Conservation (phyloP, 345 rosid genomes). For the Cardamine occulta region DNA sequence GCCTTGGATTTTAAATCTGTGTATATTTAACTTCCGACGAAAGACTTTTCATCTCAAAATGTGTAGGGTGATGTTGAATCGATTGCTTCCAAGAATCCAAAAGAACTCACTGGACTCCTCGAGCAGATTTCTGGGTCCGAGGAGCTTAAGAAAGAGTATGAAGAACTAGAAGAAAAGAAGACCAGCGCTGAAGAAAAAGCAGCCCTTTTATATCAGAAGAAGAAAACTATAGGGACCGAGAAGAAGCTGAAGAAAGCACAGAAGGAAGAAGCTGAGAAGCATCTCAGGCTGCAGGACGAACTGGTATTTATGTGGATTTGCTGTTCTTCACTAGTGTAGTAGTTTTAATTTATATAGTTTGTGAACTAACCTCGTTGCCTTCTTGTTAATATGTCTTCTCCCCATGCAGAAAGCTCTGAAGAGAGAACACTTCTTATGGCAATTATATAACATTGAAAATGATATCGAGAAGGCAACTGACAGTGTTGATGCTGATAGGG, state of each 20-base stretch:
- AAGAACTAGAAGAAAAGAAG: slow-evolving; percentile 74
- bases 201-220: slow-evolving; percentile 78
- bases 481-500: slow-evolving; percentile 72
- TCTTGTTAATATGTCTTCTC: slow-evolving; percentile 19
- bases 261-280: slow-evolving; percentile 98
- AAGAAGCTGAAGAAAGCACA: slow-evolving; percentile 98
- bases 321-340: neutral
- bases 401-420: slow-evolving; percentile 81
- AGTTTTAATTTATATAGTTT: slow-evolving; percentile 19
- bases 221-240: slow-evolving; percentile 77
- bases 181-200: slow-evolving; percentile 86
- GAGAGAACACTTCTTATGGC: slow-evolving; percentile 85
- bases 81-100: slow-evolving; percentile 94
- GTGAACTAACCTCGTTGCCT: neutral
- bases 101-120: slow-evolving; percentile 84
- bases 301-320: slow-evolving; percentile 57
- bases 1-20: slow-evolving; percentile 1
- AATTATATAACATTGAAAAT: slow-evolving; percentile 73
- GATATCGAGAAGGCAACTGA: slow-evolving; percentile 64
- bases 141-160: slow-evolving; percentile 90
- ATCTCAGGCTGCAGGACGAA: slow-evolving; percentile 80
- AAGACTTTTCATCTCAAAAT: slow-evolving; percentile 16
- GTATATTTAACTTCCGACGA: slow-evolving; percentile 3
- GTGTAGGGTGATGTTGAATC: slow-evolving; percentile 98
- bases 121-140: slow-evolving; percentile 98